phyloP scores from a whole-genome alignment of 2,329 filamentous ascomycete genomes.

The Coleophoma eucalyptorum region DNA sequence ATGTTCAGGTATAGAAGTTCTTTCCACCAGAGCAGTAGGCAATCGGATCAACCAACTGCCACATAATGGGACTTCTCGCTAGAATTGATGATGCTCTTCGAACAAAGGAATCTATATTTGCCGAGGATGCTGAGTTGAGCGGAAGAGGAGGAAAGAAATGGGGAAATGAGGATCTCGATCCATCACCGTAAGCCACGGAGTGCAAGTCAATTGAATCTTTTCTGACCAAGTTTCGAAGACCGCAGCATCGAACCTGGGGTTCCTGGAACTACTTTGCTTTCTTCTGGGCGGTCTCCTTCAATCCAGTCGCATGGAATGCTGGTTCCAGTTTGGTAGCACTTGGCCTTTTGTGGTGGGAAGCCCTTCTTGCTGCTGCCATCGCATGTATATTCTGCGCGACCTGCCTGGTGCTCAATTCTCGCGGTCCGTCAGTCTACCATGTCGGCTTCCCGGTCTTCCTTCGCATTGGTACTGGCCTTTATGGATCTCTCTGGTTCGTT shows the following conservation, averaged over 20 bases:
- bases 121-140: background rate
- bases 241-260: background rate
- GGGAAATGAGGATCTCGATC: constrained; percentile 3
- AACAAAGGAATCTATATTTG: background rate
- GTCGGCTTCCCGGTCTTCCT: constrained; percentile 1
- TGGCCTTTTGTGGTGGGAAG: constrained; percentile 30
- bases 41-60: background rate
- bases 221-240: background rate
- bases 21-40: too few relatives aligned
- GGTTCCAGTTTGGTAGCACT: constrained; percentile 40
- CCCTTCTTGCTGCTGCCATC: background rate
- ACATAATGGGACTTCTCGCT: background rate
- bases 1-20: too few relatives aligned
- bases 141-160: background rate
- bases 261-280: constrained; percentile 4
- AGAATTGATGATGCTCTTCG: background rate
- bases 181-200: background rate
- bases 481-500: constrained; percentile 30
- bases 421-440: constrained; percentile 3
- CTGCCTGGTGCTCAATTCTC: constrained; percentile 1
- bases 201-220: background rate
- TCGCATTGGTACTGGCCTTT: constrained; percentile 33
- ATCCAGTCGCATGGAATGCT: constrained; percentile 42
- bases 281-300: constrained; percentile 15
- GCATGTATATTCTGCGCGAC: background rate